Evolutionary conservation across 768 basidiomycete genomes (phyloP).

Genomic region (Filobasidium floriforme): DNA sequence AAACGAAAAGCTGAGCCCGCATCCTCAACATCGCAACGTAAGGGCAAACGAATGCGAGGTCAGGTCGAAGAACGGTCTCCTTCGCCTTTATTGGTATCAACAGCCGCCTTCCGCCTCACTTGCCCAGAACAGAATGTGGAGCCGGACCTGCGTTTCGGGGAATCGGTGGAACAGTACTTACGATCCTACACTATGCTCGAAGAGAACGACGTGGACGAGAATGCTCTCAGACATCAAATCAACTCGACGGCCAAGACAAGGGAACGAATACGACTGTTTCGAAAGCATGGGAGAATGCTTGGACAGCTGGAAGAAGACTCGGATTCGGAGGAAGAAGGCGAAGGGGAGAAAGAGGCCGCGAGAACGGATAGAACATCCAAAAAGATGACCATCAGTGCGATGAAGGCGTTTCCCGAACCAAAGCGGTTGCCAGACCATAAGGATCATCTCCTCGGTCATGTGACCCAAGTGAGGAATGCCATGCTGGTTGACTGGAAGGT

Average conservation of each 20-base stretch:
- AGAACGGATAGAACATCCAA: neutral
- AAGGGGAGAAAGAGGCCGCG: neutral
- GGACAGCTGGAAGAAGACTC: neutral
- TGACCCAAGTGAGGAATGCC: slow-evolving; percentile 38
- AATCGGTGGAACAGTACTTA: neutral
- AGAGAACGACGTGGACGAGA: slow-evolving; percentile 3
- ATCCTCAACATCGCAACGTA: neutral
- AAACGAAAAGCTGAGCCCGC: neutral
- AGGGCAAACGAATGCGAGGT: neutral
- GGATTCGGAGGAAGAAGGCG: neutral
- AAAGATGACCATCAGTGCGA: neutral
- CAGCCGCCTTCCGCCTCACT: neutral
- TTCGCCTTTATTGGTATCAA: neutral
- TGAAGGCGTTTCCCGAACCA: slow-evolving; percentile 5
- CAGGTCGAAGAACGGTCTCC: neutral
- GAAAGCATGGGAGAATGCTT: neutral
- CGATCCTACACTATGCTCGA: slow-evolving; percentile 1
- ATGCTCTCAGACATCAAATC: neutral
- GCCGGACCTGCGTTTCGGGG: neutral
- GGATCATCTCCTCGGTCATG: slow-evolving; percentile 45
- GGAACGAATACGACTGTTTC: slow-evolving; percentile 1
- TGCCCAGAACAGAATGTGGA: slow-evolving; percentile 1
- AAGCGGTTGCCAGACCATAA: slow-evolving; percentile 39
- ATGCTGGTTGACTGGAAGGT: slow-evolving; percentile 47
- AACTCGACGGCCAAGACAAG: neutral